A percentile compares a stretch with the other conserved stretches of the same genome.
These are phyloP conservation scores for Paramecium primaurelia DNA, from an alignment of 73 alveolate genomes.

Conservation along the genomic window DNA sequence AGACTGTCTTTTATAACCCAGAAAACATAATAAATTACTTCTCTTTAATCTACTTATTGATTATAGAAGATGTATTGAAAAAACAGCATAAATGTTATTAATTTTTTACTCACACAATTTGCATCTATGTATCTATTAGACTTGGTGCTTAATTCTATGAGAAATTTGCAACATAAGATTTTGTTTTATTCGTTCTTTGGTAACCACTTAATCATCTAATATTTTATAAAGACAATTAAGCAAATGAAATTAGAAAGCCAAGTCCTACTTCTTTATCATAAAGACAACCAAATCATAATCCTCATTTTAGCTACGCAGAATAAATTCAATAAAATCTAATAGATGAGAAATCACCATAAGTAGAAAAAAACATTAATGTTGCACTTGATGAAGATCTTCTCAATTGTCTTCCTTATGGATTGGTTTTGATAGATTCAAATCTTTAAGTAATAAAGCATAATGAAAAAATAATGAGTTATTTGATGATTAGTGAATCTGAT, in stretches of 20 bases:
- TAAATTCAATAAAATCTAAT: not conserved
- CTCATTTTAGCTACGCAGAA: not conserved
- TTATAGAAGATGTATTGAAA: not conserved
- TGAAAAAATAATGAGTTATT: not conserved
- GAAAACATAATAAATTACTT: not conserved
- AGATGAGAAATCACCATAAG: not conserved
- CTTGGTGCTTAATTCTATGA: not conserved
- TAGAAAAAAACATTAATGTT: not conserved
- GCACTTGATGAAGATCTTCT: not conserved
- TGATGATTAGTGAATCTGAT: not conserved
- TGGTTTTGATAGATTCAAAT: not conserved
- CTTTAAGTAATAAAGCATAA: not conserved
- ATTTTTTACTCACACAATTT: not conserved
- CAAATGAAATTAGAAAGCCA: not conserved
- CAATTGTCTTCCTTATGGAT: conserved; percentile 1
- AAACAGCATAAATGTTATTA: not conserved
- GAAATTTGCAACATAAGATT: not conserved
- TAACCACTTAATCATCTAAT: not conserved
- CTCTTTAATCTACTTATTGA: not conserved
- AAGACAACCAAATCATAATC: not conserved
- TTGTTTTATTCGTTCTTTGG: not conserved
- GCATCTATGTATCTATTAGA: not conserved
- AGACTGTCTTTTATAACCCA: not conserved
- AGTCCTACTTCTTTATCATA: not conserved
- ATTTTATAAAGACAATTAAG: not conserved